phyloP scores from a whole-genome alignment of 805 yeast species.

The Metschnikowia orientalis region DNA sequence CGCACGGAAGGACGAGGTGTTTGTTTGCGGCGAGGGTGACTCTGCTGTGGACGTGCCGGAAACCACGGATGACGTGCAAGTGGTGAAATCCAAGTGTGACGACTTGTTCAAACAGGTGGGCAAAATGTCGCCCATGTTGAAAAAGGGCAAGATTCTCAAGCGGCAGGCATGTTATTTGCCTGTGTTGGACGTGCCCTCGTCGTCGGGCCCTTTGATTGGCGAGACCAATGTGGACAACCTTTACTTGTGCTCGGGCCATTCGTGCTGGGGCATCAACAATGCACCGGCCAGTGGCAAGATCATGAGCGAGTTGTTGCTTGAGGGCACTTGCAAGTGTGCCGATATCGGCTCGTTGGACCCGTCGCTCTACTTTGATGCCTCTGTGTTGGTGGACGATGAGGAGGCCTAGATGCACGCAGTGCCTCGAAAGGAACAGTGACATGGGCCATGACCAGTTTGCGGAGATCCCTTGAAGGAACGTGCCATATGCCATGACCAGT shows the following conservation, averaged over 20 bases:
- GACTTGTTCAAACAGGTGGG: constrained; percentile 79
- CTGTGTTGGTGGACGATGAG: constrained; percentile 31
- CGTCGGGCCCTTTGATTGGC: constrained; percentile 91
- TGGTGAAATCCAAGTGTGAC: constrained; percentile 82
- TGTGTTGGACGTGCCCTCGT: constrained; percentile 86
- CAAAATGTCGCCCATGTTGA: constrained; percentile 62
- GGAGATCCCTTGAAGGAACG: too few species aligned
- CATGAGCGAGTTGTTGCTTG: constrained; percentile 80
- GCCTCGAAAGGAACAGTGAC: too few species aligned
- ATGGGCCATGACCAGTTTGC: too few species aligned
- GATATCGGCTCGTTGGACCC: constrained; percentile 84
- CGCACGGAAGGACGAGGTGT: constrained; percentile 92
- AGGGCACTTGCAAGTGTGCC: constrained; percentile 75
- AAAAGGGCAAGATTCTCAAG: constrained; percentile 69
- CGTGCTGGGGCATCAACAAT: constrained; percentile 98
- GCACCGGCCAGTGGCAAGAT: constrained; percentile 97
- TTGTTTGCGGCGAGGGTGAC: constrained; percentile 97
- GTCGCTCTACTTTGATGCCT: constrained; percentile 77
- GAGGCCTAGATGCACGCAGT: constrained; percentile 4
- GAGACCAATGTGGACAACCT: constrained; percentile 82
- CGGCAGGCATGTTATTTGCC: constrained; percentile 96
- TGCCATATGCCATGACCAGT: too few species aligned
- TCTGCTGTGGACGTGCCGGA: constrained; percentile 87
- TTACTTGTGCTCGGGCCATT: constrained; percentile 85
- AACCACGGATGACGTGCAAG: constrained; percentile 89